These are phyloP conservation scores for Ajuga chamaepitys DNA, from an alignment of 257 asterid genomes.

Conservation along the genomic window DNA sequence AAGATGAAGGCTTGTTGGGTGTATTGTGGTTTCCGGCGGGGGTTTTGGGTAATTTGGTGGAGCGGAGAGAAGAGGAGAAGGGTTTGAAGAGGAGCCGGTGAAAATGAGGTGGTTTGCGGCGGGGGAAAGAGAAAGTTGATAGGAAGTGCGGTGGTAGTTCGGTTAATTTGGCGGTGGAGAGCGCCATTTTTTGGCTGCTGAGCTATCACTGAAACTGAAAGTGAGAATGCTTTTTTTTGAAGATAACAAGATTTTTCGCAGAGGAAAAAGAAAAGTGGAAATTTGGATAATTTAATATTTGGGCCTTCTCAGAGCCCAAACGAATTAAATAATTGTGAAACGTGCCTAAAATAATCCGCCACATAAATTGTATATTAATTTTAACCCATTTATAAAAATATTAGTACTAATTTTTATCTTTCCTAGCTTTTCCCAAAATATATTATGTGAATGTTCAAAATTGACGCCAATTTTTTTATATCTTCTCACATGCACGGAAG, in stretches of 20 bases:
- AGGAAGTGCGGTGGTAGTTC: constrained; percentile 57
- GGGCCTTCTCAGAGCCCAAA: background rate
- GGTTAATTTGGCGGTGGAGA: constrained; percentile 57
- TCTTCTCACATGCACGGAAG: no score
- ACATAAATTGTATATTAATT: no score
- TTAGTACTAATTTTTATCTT: no score
- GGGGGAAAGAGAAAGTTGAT: constrained; percentile 34
- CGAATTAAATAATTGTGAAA: no score
- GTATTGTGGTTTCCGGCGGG: constrained; percentile 26
- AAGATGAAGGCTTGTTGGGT: constrained; percentile 20
- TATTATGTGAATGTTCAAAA: no score
- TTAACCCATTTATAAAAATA: no score
- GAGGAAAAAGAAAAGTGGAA: background rate
- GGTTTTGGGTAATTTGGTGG: constrained; percentile 31
- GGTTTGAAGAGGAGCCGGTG: constrained; percentile 43
- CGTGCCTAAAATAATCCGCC: no score
- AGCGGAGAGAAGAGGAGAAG: constrained; percentile 47
- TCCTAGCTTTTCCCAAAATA: no score
- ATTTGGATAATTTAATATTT: background rate
- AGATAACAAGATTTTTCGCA: constrained; percentile 28
- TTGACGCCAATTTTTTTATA: no score
- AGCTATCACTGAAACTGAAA: constrained; percentile 18
- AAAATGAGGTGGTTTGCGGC: constrained; percentile 33
- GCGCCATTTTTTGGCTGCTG: constrained; percentile 40
- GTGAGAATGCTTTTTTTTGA: background rate